Evolutionary conservation across 495 filamentous ascomycete genomes (phyloP).

Genomic region (Aspergillus mulundensis): DNA sequence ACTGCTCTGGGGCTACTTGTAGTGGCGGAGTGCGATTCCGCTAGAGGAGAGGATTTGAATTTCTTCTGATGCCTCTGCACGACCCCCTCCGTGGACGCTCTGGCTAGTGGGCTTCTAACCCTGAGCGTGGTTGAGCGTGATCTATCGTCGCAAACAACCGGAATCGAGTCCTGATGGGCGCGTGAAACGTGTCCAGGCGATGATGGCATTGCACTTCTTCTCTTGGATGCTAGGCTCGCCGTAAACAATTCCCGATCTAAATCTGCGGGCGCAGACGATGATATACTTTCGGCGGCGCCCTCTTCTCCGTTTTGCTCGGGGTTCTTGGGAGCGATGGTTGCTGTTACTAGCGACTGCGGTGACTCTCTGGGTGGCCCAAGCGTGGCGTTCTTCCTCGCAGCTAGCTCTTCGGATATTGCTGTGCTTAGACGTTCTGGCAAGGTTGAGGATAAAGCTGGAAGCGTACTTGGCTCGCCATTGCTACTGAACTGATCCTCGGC

Average conservation of each 20-base stretch:
- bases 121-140: background rate
- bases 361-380: slow-evolving; percentile 18
- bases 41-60: slow-evolving; percentile 36
- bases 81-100: slow-evolving; percentile 8
- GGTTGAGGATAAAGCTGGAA: slow-evolving; percentile 23
- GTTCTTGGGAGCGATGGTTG: slow-evolving; percentile 10
- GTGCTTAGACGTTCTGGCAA: slow-evolving; percentile 33
- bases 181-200: background rate
- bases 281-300: background rate
- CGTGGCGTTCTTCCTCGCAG: slow-evolving; percentile 25
- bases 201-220: slow-evolving; percentile 3
- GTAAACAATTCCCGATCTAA: slow-evolving; percentile 31
- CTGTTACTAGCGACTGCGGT: slow-evolving; percentile 12
- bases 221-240: slow-evolving; percentile 24
- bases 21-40: slow-evolving; percentile 17
- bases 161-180: background rate
- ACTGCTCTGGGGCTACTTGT: no score
- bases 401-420: slow-evolving; percentile 33
- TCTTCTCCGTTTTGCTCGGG: background rate
- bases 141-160: no score
- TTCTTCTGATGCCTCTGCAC: slow-evolving; percentile 17
- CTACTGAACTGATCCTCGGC: slow-evolving; percentile 15
- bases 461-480: slow-evolving; percentile 4
- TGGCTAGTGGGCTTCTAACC: slow-evolving; percentile 3
- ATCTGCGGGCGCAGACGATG: no score